Percentiles rank a stretch among this genome's conserved stretches.
These are phyloP conservation scores for Casaregolazyma suthepensis DNA, from an alignment of 1,139 yeast genomes.

Conservation along the genomic window DNA sequence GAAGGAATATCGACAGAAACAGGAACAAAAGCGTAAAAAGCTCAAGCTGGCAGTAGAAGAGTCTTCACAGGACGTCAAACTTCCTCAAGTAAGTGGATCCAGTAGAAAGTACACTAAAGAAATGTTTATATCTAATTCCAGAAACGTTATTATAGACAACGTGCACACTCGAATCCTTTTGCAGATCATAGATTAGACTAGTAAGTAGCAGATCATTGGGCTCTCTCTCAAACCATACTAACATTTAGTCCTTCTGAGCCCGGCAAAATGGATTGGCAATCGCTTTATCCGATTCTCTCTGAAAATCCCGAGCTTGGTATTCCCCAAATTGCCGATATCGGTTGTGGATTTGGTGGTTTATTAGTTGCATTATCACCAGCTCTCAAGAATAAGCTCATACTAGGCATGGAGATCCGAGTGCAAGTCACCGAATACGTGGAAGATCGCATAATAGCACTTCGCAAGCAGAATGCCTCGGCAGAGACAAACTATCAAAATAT, in stretches of 20 bases:
- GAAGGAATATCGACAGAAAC: constrained; percentile 36
- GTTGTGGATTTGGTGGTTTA: constrained; percentile 97
- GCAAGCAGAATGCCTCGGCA: constrained; percentile 44
- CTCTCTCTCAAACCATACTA: no score
- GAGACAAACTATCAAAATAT: constrained; percentile 59
- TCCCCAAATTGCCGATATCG: constrained; percentile 92
- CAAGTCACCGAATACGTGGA: constrained; percentile 97
- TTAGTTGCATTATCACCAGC: constrained; percentile 72
- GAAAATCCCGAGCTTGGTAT: constrained; percentile 29
- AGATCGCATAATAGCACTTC: constrained; percentile 84
- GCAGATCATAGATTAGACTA: constrained; percentile 91
- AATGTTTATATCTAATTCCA: constrained; percentile 57
- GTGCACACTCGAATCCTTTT: constrained; percentile 97
- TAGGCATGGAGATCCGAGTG: constrained; percentile 96
- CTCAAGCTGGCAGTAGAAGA: constrained; percentile 32
- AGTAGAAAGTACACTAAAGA: constrained; percentile 88
- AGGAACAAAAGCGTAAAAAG: constrained; percentile 34
- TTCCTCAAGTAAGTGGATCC: constrained; percentile 57
- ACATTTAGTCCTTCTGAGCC: constrained; percentile 60
- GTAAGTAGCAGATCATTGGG: constrained; percentile 18
- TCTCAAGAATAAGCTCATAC: constrained; percentile 64
- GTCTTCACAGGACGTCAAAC: constrained; percentile 24
- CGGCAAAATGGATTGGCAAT: constrained; percentile 78
- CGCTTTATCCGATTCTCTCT: constrained; percentile 50
- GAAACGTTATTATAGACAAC: constrained; percentile 86